Evolutionary conservation across 2,329 filamentous ascomycete genomes (phyloP).

Genomic region (Claviceps lovelessii): DNA sequence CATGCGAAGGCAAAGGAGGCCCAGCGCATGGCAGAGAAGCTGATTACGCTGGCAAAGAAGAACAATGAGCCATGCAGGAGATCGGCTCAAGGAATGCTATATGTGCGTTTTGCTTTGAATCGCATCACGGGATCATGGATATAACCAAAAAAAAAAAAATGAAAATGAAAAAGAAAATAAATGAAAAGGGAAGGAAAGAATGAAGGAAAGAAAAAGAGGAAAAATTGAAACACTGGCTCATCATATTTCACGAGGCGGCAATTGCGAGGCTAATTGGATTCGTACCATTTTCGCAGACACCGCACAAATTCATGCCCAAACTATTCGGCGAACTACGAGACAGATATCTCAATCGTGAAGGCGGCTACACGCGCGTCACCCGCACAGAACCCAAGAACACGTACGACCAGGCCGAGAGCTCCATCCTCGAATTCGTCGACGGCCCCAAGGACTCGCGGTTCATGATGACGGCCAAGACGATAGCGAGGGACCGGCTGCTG

Average conservation of each 20-base stretch:
- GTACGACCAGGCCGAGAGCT: slow-evolving; percentile 72
- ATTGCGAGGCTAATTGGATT: neutral
- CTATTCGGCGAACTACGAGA: slow-evolving; percentile 70
- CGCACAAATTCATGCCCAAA: slow-evolving; percentile 60
- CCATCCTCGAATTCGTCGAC: slow-evolving; percentile 90
- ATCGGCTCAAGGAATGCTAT: slow-evolving; percentile 69
- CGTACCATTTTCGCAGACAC: slow-evolving; percentile 35
- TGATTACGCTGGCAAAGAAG: slow-evolving; percentile 86
- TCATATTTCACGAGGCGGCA: neutral
- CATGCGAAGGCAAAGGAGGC: slow-evolving; percentile 96
- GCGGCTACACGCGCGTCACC: slow-evolving; percentile 89
- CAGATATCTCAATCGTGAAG: slow-evolving; percentile 65
- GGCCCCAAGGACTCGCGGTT: slow-evolving; percentile 89
- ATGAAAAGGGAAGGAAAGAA: too few relatives aligned
- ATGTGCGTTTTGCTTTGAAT: slow-evolving; percentile 39
- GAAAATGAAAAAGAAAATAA: neutral
- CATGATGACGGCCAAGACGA: slow-evolving; percentile 75
- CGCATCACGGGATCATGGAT: neutral
- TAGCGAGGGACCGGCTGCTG: slow-evolving; percentile 48
- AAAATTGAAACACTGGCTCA: neutral
- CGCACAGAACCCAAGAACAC: slow-evolving; percentile 78
- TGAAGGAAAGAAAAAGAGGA: too few relatives aligned
- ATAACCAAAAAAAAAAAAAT: neutral
- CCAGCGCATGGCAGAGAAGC: slow-evolving; percentile 81
- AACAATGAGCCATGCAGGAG: slow-evolving; percentile 70